These are phyloP conservation scores for Penicillium soppii DNA, from an alignment of 495 filamentous ascomycete genomes.

Conservation along the genomic window DNA sequence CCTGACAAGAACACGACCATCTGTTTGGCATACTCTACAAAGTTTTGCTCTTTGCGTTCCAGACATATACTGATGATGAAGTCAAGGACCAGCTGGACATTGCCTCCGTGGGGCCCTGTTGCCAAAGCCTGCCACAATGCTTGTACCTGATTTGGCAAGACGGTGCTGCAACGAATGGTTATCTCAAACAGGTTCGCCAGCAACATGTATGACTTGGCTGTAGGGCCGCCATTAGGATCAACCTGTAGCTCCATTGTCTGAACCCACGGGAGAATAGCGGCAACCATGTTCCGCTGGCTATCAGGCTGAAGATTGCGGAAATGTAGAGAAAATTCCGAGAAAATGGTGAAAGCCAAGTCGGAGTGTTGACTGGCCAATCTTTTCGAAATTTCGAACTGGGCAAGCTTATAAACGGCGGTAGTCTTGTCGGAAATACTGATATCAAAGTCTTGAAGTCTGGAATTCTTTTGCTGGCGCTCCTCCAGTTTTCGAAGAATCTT, in stretches of 20 bases:
- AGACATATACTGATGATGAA: slow-evolving; percentile 93
- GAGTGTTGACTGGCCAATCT: slow-evolving; percentile 83
- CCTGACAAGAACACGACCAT: slow-evolving; percentile 93
- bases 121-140: slow-evolving; percentile 96
- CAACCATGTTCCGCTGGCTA: slow-evolving; percentile 89
- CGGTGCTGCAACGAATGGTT: slow-evolving; percentile 84
- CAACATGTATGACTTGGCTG: slow-evolving; percentile 88
- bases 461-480: slow-evolving; percentile 78
- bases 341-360: slow-evolving; percentile 86
- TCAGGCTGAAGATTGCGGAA: slow-evolving; percentile 81
- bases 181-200: slow-evolving; percentile 95
- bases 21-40: slow-evolving; percentile 96
- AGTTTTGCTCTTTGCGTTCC: slow-evolving; percentile 92
- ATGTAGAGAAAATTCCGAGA: slow-evolving; percentile 89
- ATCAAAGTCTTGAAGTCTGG: slow-evolving; percentile 93
- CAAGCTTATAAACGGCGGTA: slow-evolving; percentile 93
- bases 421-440: slow-evolving; percentile 99
- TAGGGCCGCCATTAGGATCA: slow-evolving; percentile 91
- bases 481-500: slow-evolving; percentile 81
- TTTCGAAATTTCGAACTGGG: slow-evolving; percentile 94
- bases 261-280: slow-evolving; percentile 93
- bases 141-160: slow-evolving; percentile 93
- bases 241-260: slow-evolving; percentile 90
- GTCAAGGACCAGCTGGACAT: slow-evolving; percentile 89
- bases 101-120: slow-evolving; percentile 90